Conservation (phyloP, 2,329 filamentous ascomycete genomes). For the Microcyclosporella mali region DNA sequence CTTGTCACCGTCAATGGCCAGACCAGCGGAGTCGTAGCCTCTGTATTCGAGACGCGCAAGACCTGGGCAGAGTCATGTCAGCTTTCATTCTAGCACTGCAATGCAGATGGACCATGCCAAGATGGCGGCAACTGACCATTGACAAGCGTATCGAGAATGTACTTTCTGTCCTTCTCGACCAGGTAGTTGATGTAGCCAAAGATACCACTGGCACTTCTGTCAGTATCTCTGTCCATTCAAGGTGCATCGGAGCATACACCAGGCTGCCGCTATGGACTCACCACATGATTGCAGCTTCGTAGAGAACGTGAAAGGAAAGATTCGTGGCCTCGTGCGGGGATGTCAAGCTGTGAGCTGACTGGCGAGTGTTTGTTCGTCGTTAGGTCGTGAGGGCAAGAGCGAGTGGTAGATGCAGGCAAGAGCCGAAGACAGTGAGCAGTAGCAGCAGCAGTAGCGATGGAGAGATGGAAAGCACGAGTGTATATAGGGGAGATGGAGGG, state of each 20-base stretch:
- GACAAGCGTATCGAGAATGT: slow-evolving; percentile 90
- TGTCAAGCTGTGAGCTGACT: too few relatives aligned
- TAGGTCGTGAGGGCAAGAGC: too few relatives aligned
- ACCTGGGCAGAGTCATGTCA: slow-evolving; percentile 48
- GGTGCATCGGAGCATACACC: slow-evolving; percentile 1
- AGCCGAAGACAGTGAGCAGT: too few relatives aligned
- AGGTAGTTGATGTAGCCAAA: slow-evolving; percentile 99
- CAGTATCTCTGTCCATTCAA: background rate
- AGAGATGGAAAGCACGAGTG: too few relatives aligned
- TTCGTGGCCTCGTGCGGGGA: slow-evolving; percentile 1
- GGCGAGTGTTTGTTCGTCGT: too few relatives aligned
- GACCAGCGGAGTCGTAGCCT: slow-evolving; percentile 94
- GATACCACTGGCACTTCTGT: slow-evolving; percentile 52
- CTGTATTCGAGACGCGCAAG: slow-evolving; percentile 95
- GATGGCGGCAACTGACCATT: slow-evolving; percentile 62
- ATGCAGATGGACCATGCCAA: too few relatives aligned
- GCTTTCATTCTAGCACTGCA: background rate
- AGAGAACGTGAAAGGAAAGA: slow-evolving; percentile 5
- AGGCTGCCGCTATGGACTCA: slow-evolving; percentile 2
- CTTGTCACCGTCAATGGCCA: slow-evolving; percentile 96
- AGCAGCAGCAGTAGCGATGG: too few relatives aligned
- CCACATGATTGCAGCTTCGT: slow-evolving; percentile 10
- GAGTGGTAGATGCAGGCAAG: too few relatives aligned
- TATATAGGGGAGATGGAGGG: too few relatives aligned
- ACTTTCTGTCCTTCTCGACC: slow-evolving; percentile 96